Evolutionary conservation across 768 basidiomycete species (phyloP).

Genomic region (Mycena galopus): DNA sequence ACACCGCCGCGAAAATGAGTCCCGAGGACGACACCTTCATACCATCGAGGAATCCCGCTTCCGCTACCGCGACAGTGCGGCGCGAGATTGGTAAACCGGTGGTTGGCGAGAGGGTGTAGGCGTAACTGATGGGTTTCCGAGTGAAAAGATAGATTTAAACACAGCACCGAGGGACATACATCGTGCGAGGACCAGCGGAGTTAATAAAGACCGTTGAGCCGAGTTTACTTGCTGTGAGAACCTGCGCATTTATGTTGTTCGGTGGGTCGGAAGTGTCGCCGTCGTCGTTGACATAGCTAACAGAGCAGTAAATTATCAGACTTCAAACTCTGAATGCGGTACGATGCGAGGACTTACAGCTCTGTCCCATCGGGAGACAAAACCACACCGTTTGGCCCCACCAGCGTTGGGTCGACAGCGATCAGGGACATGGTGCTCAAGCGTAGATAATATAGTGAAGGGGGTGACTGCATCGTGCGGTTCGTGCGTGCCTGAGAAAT

Average conservation of each 20-base stretch:
- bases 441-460: constrained; percentile 15
- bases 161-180: background rate
- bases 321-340: background rate
- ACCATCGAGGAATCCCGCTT: constrained; percentile 13
- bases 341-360: background rate
- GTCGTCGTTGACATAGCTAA: constrained; percentile 22
- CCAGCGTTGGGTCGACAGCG: constrained; percentile 18
- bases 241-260: constrained; percentile 8
- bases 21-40: constrained; percentile 20
- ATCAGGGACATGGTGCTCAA: constrained; percentile 27
- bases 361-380: constrained; percentile 23
- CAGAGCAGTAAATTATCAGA: background rate
- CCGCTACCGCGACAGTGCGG: constrained; percentile 18
- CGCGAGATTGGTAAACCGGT: constrained; percentile 17
- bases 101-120: constrained; percentile 14
- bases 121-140: constrained; percentile 6
- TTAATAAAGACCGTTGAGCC: constrained; percentile 5
- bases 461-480: constrained; percentile 21
- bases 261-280: constrained; percentile 11
- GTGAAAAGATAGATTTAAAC: too few species aligned
- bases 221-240: constrained; percentile 4
- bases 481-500: background rate
- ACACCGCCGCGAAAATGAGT: constrained; percentile 16
- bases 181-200: constrained; percentile 17
- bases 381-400: constrained; percentile 21